These are phyloP conservation scores for Hibiscus mutabilis DNA, from an alignment of 345 rosid species.

Conservation along the genomic window DNA sequence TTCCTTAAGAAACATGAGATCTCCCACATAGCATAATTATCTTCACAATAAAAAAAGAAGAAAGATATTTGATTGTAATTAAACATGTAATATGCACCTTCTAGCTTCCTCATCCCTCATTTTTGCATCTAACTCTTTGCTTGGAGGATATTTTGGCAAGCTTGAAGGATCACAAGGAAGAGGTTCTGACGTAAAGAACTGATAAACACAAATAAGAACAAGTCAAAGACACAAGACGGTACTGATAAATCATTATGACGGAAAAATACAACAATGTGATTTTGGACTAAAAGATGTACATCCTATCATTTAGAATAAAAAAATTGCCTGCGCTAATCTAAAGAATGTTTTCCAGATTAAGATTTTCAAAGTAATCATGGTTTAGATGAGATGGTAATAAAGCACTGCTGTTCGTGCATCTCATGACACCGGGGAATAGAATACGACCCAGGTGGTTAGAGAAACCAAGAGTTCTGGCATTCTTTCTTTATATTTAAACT, in stretches of 20 bases:
- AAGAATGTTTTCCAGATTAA: not conserved
- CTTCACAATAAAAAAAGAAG: not conserved
- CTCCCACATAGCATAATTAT: not conserved
- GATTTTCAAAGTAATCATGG: not conserved
- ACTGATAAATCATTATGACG: not conserved
- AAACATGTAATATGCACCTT: constrained; percentile 40
- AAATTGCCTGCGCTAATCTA: too few species aligned
- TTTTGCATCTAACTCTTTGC: constrained; percentile 95
- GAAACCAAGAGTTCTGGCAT: not conserved
- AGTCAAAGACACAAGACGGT: constrained; percentile 1
- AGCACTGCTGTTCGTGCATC: not conserved
- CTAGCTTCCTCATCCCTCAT: constrained; percentile 87
- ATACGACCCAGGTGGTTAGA: not conserved
- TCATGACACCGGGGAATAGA: not conserved
- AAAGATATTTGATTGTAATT: not conserved
- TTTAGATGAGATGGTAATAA: not conserved
- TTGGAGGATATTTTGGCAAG: constrained; percentile 93
- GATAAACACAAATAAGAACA: constrained; percentile 23
- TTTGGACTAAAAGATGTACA: too few species aligned
- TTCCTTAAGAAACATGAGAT: not conserved
- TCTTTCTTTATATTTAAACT: not conserved
- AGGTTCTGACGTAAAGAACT: constrained; percentile 77
- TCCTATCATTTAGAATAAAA: too few species aligned
- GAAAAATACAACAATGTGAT: too few species aligned
- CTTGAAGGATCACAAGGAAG: constrained; percentile 93